Conservation (phyloP, 768 basidiomycete genomes). For the Mycena alexandri region DNA sequence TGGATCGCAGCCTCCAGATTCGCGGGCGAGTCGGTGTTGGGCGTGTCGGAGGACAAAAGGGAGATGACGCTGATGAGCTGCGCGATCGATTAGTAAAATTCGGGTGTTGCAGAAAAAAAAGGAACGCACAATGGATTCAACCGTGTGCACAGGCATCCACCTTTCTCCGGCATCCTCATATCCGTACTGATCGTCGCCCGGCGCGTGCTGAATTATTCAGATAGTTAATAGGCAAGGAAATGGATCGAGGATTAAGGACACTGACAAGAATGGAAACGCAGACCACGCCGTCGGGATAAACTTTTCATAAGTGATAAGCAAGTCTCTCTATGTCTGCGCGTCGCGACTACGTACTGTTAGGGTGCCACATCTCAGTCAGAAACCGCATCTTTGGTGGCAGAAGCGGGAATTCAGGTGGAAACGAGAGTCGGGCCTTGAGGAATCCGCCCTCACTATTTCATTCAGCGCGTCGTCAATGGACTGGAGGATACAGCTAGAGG, state of each 20-base stretch:
- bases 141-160: constrained; percentile 97
- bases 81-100: constrained; percentile 12
- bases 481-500: constrained; percentile 12
- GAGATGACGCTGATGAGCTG: constrained; percentile 98
- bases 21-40: constrained; percentile 93
- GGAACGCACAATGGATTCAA: constrained; percentile 89
- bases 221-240: constrained; percentile 27
- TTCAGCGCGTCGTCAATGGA: constrained; percentile 30
- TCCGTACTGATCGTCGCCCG: constrained; percentile 96
- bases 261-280: constrained; percentile 95
- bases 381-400: constrained; percentile 97
- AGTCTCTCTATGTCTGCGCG: not conserved
- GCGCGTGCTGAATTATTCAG: constrained; percentile 76
- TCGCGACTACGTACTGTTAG: constrained; percentile 79
- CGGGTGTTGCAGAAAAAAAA: constrained; percentile 37
- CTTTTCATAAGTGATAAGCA: constrained; percentile 57
- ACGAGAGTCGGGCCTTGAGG: constrained; percentile 90
- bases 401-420: constrained; percentile 92
- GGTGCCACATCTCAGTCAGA: constrained; percentile 96
- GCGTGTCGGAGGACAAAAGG: constrained; percentile 90
- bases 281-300: constrained; percentile 92
- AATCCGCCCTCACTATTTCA: constrained; percentile 90
- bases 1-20: constrained; percentile 97
- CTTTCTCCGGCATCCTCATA: constrained; percentile 97
- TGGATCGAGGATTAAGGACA: constrained; percentile 22